phyloP scores from a whole-genome alignment of 2,329 filamentous ascomycete genomes.

The Nothopassalora personata region DNA sequence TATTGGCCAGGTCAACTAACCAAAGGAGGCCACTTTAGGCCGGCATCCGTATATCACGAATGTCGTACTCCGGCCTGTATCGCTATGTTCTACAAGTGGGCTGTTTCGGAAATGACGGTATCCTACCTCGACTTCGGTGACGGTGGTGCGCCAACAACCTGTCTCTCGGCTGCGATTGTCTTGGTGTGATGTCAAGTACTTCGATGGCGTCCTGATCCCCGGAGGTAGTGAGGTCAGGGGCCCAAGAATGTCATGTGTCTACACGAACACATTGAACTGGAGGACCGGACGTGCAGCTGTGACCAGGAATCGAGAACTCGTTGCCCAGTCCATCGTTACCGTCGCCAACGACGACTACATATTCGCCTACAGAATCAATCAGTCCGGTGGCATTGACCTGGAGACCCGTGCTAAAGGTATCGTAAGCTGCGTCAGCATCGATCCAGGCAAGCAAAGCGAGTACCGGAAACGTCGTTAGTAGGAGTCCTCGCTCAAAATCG shows the following conservation, averaged over 20 bases:
- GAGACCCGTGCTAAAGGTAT: slow-evolving; percentile 64
- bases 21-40: no score
- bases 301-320: slow-evolving; percentile 56
- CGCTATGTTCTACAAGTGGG: slow-evolving; percentile 61
- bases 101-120: slow-evolving; percentile 58
- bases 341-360: slow-evolving; percentile 63
- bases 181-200: slow-evolving; percentile 51
- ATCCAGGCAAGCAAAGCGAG: slow-evolving; percentile 49
- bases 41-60: slow-evolving; percentile 46
- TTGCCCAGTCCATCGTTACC: slow-evolving; percentile 63
- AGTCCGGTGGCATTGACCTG: slow-evolving; percentile 55
- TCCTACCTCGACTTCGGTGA: slow-evolving; percentile 68
- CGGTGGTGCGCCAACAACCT: slow-evolving; percentile 64
- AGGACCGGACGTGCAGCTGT: slow-evolving; percentile 58
- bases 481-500: slow-evolving; percentile 65
- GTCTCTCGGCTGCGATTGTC: slow-evolving; percentile 61
- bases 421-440: slow-evolving; percentile 53
- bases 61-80: slow-evolving; percentile 58
- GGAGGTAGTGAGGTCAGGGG: slow-evolving; percentile 50
- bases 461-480: slow-evolving; percentile 56
- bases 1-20: no score
- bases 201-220: slow-evolving; percentile 53
- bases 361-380: slow-evolving; percentile 60
- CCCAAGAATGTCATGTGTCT: slow-evolving; percentile 61
- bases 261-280: slow-evolving; percentile 65